Evolutionary conservation across 768 basidiomycete genomes (phyloP).

Genomic region (Boletus vermiculosoides): DNA sequence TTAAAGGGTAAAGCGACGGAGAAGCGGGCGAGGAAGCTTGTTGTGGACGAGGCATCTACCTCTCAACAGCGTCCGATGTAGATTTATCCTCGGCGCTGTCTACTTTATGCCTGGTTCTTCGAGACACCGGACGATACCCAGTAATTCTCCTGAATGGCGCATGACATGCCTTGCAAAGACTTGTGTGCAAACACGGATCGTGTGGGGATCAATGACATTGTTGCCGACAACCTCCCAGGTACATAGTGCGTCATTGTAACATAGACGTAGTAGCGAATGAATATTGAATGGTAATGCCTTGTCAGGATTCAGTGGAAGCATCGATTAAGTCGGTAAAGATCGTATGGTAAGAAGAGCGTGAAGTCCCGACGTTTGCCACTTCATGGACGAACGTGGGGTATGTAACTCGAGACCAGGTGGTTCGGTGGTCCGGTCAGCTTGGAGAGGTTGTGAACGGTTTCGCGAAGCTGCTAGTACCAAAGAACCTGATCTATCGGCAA

Average conservation of each 20-base stretch:
- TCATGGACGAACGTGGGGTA: not conserved
- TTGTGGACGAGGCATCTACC: slow-evolving; percentile 21
- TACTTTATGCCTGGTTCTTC: not conserved
- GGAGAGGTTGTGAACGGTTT: not conserved
- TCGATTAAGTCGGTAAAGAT: too few relatives aligned
- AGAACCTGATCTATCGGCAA: not conserved
- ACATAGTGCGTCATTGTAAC: not conserved
- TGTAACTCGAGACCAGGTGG: not conserved
- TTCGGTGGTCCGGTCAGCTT: not conserved
- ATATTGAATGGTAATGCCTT: not conserved
- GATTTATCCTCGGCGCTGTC: not conserved
- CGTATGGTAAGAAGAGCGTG: not conserved
- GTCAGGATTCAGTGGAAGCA: not conserved
- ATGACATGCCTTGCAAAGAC: not conserved
- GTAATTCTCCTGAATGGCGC: not conserved
- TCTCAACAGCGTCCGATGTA: slow-evolving; percentile 9
- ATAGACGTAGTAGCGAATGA: not conserved
- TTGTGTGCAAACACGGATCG: not conserved
- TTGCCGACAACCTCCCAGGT: not conserved
- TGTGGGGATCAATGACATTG: not conserved
- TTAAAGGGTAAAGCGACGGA: slow-evolving; percentile 57
- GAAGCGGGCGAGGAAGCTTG: slow-evolving; percentile 37
- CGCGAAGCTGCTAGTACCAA: not conserved
- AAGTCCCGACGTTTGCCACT: not conserved
- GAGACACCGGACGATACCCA: slow-evolving; percentile 3